phyloP scores from a whole-genome alignment of 2,329 filamentous ascomycete genomes.

The Diaporthe eres region DNA sequence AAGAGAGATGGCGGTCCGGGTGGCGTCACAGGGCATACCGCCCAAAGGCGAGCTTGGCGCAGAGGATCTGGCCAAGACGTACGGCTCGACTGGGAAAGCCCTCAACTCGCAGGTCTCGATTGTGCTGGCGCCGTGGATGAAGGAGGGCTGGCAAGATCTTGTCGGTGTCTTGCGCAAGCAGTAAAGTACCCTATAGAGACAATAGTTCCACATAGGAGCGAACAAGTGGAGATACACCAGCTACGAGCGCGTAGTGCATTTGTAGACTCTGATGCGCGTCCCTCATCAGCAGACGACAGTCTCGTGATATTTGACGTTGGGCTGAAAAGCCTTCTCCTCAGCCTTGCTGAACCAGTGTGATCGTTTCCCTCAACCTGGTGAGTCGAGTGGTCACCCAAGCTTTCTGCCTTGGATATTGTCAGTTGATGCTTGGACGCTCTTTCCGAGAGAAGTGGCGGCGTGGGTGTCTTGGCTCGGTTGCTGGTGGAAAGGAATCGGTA shows the following conservation, averaged over 20 bases:
- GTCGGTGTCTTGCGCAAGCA: conserved; percentile 51
- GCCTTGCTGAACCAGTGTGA: conserved; percentile 54
- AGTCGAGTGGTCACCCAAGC: conserved; percentile 82
- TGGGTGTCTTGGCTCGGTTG: neutral
- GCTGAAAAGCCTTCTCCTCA: neutral
- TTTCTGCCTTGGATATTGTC: conserved; percentile 66
- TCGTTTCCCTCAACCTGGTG: conserved; percentile 74
- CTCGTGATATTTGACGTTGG: neutral
- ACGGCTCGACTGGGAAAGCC: conserved; percentile 78
- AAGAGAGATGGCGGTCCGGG: conserved; percentile 84
- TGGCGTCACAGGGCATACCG: conserved; percentile 81
- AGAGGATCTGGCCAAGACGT: conserved; percentile 78
- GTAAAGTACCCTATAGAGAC: neutral
- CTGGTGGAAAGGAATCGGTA: neutral
- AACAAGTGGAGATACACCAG: neutral
- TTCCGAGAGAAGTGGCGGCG: neutral
- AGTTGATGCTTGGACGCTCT: neutral
- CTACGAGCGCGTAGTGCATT: neutral
- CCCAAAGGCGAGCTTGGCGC: conserved; percentile 79
- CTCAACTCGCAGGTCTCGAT: conserved; percentile 83
- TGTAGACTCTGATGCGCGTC: neutral
- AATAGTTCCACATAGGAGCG: neutral
- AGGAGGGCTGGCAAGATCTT: conserved; percentile 74
- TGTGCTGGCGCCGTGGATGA: conserved; percentile 85
- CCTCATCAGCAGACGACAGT: neutral